These are phyloP conservation scores for Nakataea oryzae DNA, from an alignment of 2,329 filamentous ascomycete genomes.

Conservation along the genomic window DNA sequence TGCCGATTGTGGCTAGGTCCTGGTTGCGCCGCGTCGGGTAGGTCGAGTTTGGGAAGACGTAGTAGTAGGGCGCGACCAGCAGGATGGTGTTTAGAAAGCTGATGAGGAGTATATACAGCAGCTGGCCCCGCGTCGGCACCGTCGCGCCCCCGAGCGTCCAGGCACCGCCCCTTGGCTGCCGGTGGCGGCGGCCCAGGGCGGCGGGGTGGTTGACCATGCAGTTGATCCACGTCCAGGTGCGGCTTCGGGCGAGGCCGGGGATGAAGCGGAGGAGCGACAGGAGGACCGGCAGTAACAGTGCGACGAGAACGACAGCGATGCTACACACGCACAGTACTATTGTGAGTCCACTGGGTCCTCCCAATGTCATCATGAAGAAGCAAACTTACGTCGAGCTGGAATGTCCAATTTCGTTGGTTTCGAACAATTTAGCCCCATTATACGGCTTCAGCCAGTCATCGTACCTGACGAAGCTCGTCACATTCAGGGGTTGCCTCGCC, in stretches of 20 bases:
- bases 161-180: constrained; percentile 16
- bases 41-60: constrained; percentile 1
- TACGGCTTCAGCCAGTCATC: constrained; percentile 28
- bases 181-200: constrained; percentile 18
- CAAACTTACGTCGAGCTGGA: constrained; percentile 7
- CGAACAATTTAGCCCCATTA: constrained; percentile 40
- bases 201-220: constrained; percentile 20
- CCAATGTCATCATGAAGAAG: neutral
- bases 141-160: constrained; percentile 11
- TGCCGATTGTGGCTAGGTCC: constrained; percentile 2
- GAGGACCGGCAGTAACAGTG: constrained; percentile 19
- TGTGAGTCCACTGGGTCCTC: too few relatives aligned
- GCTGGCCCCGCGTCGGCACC: constrained; percentile 14
- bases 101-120: constrained; percentile 9
- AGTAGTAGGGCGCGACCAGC: constrained; percentile 1
- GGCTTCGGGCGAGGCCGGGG: constrained; percentile 14
- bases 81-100: constrained; percentile 9
- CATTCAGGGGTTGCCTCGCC: constrained; percentile 16
- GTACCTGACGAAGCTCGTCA: constrained; percentile 18
- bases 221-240: constrained; percentile 16
- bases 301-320: constrained; percentile 17
- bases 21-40: constrained; percentile 1
- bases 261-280: constrained; percentile 24
- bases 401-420: constrained; percentile 28
- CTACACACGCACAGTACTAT: constrained; percentile 1